Conservation (phyloP, 257 asterid species). For the Primulina huaijiensis region DNA sequence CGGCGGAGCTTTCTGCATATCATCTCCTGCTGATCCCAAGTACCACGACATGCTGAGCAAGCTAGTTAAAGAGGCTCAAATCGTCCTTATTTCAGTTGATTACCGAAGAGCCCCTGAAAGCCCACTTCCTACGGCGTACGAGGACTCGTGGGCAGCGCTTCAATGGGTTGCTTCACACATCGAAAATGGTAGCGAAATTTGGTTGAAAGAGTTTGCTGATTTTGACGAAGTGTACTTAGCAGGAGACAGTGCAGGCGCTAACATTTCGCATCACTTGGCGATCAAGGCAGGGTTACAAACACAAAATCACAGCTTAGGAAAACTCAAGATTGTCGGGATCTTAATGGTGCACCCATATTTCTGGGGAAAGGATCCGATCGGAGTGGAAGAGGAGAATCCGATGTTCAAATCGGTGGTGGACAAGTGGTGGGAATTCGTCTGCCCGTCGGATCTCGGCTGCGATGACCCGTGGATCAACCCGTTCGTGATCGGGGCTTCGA, state of each 20-base stretch:
- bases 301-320: conserved; percentile 11
- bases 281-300: conserved; percentile 28
- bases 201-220: conserved; percentile 50
- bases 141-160: conserved; percentile 62
- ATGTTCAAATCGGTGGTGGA: conserved; percentile 61
- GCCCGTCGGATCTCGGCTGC: conserved; percentile 51
- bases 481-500: conserved; percentile 34
- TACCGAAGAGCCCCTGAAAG: conserved; percentile 63
- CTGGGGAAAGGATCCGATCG: conserved; percentile 70
- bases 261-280: conserved; percentile 61
- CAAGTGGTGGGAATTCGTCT: conserved; percentile 69
- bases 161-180: conserved; percentile 41
- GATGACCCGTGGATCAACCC: conserved; percentile 76
- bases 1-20: conserved; percentile 72
- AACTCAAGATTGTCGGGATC: conserved; percentile 35
- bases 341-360: conserved; percentile 67
- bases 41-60: conserved; percentile 53
- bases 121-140: conserved; percentile 69
- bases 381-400: conserved; percentile 45
- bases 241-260: conserved; percentile 91
- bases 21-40: conserved; percentile 49
- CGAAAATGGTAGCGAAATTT: conserved; percentile 21
- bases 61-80: conserved; percentile 41
- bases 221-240: conserved; percentile 51
- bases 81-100: conserved; percentile 47